phyloP scores from a whole-genome alignment of 2,329 filamentous ascomycete genomes.

The Xylaria sp. region DNA sequence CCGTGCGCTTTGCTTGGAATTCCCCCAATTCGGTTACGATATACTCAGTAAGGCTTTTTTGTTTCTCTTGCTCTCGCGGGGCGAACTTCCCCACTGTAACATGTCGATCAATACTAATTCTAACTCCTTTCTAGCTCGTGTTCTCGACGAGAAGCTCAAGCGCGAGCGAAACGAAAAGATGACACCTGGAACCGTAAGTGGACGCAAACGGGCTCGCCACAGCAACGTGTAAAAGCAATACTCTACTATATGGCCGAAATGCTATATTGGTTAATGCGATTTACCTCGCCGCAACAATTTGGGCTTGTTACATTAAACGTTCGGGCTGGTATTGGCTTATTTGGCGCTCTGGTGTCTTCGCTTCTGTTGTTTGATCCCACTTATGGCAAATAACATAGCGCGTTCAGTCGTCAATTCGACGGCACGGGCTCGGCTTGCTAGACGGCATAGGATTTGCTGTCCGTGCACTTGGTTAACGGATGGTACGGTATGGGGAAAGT shows the following conservation, averaged over 20 bases:
- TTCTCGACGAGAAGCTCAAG: constrained; percentile 71
- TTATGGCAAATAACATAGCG: neutral
- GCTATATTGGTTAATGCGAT: neutral
- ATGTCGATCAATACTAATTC: neutral
- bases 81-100: constrained; percentile 1
- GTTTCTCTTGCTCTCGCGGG: constrained; percentile 24
- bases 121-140: constrained; percentile 54
- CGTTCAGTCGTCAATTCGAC: neutral
- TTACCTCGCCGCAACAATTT: neutral
- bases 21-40: constrained; percentile 91
- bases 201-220: constrained; percentile 63
- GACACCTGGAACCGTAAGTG: constrained; percentile 56
- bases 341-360: neutral
- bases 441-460: neutral
- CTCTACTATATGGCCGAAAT: neutral
- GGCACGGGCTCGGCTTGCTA: constrained; percentile 11
- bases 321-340: no score
- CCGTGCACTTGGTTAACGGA: neutral
- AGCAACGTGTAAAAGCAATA: constrained; percentile 46
- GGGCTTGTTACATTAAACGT: neutral
- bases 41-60: constrained; percentile 70
- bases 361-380: constrained; percentile 1
- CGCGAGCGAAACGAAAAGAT: constrained; percentile 66
- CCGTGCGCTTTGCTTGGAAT: constrained; percentile 82
- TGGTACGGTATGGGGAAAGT: constrained; percentile 10